Evolutionary conservation across 164 flowering plant genomes (phyloP).

Genomic region (Tetrastigma voinierianum): DNA sequence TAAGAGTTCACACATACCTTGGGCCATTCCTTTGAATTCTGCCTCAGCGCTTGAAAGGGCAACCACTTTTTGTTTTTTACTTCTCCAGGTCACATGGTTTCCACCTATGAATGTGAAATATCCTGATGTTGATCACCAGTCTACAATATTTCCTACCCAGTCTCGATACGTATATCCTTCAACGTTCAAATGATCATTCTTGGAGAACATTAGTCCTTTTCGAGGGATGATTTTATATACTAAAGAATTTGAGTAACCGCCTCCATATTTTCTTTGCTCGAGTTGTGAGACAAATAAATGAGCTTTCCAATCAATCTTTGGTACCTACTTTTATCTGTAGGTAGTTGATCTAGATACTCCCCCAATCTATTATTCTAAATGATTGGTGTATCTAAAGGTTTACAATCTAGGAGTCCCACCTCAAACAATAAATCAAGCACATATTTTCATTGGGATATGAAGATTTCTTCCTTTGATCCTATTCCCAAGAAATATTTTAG

Average conservation of each 20-base stretch:
- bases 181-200: not conserved
- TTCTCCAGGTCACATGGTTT: no score
- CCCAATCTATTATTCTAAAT: not conserved
- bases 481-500: no score
- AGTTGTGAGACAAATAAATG: conserved; percentile 7
- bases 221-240: not conserved
- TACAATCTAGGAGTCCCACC: not conserved
- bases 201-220: conserved; percentile 2
- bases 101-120: no score
- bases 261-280: not conserved
- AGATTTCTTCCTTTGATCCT: not conserved
- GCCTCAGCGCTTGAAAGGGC: no score
- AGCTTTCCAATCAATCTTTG: conserved; percentile 5
- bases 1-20: no score
- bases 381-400: not conserved
- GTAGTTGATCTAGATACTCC: not conserved
- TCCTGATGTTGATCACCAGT: no score
- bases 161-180: not conserved
- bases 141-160: not conserved
- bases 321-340: conserved; percentile 5
- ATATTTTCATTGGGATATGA: not conserved
- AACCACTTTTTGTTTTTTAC: no score
- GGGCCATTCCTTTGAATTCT: no score
- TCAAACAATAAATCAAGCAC: not conserved
- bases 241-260: not conserved